Evolutionary conservation across 1,284 basidiomycete genomes (phyloP), one percentile per base, ranked within the genome.

Genomic region (Sporisorium graminicola): DNA sequence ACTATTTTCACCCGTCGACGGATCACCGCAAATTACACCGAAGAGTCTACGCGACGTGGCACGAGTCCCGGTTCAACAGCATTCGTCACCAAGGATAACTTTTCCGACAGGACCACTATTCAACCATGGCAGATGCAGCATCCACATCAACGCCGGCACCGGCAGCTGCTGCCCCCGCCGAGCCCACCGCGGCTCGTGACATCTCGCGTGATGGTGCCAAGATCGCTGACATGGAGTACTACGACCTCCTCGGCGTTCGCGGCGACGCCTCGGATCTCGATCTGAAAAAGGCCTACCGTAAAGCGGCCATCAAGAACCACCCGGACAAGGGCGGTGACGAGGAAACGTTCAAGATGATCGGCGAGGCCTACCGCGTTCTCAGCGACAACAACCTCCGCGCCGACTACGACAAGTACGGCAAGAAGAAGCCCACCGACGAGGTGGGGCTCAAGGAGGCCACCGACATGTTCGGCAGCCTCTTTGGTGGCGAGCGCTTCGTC

Each of bases 351-450:
- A 78, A 79, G 49, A 67, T 80, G 63, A 62, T 67, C 79, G 95
- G 94, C 84, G 94, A 95, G 89, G 65, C 74, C 27, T 77, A 79
- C 65, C 85, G 81, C 47, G 81, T 87, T 43, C 70, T 84, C 60
- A 68, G 69, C 49, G 79, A 83, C 66, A 86, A 93, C 90, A 93
- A 99, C 88, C 86, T 93, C 57, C 90, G 96, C 55, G 91, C 91
- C 0, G 93, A 95, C 53, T 99, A 99, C 84, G 95, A 99, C 87
- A 95, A 94, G 88, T 92, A 98, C 88, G 95, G 95, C 51, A 93
- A 93, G 86, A 90, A 90, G 70, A 85, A 85, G 73, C 84, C 84
- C 5, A 83, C 81, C 0, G 84, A 84, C 49, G 84, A 85, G 49
- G 84, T 85, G 12, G 84, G 84, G 10, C 74, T 85, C 29, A 80